Percentiles rank a stretch among this genome's conserved stretches.
Conservation (phyloP, 1,139 yeast species). For the Yamadazyma sp. region DNA sequence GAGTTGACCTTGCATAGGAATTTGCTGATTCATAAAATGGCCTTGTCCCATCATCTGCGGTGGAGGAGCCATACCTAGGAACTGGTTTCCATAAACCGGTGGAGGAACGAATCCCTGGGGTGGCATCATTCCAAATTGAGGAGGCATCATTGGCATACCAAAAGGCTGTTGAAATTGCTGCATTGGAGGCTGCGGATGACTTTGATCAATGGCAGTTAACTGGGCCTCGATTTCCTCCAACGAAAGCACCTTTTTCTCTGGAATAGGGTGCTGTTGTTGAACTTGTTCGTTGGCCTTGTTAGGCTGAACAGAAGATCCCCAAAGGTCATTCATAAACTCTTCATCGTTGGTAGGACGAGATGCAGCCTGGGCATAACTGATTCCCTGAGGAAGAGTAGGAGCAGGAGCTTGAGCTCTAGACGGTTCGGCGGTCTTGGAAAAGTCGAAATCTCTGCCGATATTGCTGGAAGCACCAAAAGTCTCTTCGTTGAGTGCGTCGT, state of each 20-base stretch:
- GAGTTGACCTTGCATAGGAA: conserved; percentile 21
- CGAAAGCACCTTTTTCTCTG: conserved; percentile 54
- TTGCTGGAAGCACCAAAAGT: conserved; percentile 72
- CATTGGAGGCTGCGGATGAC: conserved; percentile 23
- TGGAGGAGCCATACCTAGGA: conserved; percentile 20
- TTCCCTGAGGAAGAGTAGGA: conserved; percentile 27
- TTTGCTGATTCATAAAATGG: conserved; percentile 18
- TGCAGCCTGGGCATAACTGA: conserved; percentile 64
- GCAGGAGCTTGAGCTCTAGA: conserved; percentile 15
- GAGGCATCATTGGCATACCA: conserved; percentile 41
- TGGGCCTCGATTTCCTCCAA: conserved; percentile 79
- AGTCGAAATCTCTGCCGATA: conserved; percentile 73
- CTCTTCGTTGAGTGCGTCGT: conserved; percentile 82
- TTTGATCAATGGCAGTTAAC: conserved; percentile 49
- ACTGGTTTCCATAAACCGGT: conserved; percentile 41
- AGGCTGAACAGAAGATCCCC: conserved; percentile 39
- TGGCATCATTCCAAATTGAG: conserved; percentile 43
- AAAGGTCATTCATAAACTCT: conserved; percentile 50
- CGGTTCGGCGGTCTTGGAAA: conserved; percentile 38
- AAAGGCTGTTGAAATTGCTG: conserved; percentile 28
- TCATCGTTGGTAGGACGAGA: conserved; percentile 40
- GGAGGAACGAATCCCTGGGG: conserved; percentile 42
- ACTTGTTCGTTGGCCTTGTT: conserved; percentile 12
- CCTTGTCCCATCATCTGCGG: conserved; percentile 23
- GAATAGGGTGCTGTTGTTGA: conserved; percentile 10